These are phyloP conservation scores for Excoecaria agallocha DNA, from an alignment of 345 rosid genomes.

Conservation along the genomic window DNA sequence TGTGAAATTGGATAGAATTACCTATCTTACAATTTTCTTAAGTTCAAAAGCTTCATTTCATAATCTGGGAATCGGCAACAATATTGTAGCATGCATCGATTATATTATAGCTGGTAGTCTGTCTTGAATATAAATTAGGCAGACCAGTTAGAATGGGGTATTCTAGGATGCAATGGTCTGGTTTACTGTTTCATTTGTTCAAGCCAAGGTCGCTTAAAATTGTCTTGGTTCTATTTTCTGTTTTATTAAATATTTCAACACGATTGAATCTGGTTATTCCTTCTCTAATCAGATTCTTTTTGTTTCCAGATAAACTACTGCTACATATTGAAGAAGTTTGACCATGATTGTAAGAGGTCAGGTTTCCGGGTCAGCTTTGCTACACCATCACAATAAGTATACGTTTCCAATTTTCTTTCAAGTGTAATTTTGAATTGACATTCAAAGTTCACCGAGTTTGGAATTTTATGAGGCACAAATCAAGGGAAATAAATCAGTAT, in stretches of 20 bases:
- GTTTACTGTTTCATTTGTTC: background rate
- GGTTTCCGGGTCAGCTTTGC: conserved; percentile 61
- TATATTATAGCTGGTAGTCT: no score
- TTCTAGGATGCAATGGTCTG: background rate
- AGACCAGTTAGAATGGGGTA: background rate
- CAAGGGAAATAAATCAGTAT: background rate
- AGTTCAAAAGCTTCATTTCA: background rate
- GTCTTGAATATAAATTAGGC: background rate
- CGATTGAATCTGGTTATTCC: background rate
- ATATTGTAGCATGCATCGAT: background rate
- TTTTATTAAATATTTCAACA: background rate
- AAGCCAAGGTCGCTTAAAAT: background rate
- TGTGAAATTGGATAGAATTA: background rate
- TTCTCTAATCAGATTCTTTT: conserved; percentile 21
- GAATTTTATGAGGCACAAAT: conserved; percentile 2
- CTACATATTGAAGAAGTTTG: conserved; percentile 54
- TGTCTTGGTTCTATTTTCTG: background rate
- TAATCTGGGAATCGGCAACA: background rate
- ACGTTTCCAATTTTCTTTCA: conserved; percentile 6
- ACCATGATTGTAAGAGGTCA: conserved; percentile 53
- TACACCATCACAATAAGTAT: conserved; percentile 30
- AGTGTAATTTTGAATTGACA: conserved; percentile 10
- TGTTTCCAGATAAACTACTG: conserved; percentile 66
- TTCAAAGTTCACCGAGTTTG: background rate
- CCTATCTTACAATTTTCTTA: background rate